Conservation (phyloP, 2,329 filamentous ascomycete genomes). For the Mycosphaerella arachidis region DNA sequence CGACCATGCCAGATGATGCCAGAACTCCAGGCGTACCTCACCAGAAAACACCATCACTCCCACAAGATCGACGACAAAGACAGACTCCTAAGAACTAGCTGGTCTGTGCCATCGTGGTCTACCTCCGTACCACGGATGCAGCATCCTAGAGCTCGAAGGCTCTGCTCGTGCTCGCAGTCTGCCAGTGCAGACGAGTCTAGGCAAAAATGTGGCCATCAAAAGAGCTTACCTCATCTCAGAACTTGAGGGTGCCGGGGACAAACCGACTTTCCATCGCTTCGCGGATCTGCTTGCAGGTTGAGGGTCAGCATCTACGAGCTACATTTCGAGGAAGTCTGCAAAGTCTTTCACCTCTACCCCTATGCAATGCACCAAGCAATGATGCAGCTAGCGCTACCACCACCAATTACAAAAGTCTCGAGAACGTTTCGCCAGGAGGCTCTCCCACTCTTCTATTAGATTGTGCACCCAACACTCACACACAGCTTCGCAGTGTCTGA, state of each 20-base stretch:
- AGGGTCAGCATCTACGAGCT: background rate
- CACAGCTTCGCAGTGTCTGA: too few relatives aligned
- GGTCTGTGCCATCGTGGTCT: background rate
- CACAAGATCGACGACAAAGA: background rate
- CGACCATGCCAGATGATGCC: background rate
- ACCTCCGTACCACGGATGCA: background rate
- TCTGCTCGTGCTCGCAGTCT: background rate
- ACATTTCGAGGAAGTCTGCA: background rate
- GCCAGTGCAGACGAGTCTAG: background rate
- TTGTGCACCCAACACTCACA: too few relatives aligned
- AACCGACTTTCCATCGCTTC: background rate
- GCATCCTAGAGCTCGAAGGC: background rate
- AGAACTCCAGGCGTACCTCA: background rate
- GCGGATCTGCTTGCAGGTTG: background rate
- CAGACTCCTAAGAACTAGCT: background rate
- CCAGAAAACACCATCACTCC: background rate
- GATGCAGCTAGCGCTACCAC: too few relatives aligned
- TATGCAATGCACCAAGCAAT: too few relatives aligned
- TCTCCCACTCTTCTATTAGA: too few relatives aligned
- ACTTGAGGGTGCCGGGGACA: background rate
- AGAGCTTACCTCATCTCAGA: background rate
- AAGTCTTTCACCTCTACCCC: too few relatives aligned
- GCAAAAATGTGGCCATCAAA: background rate
- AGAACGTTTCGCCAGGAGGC: too few relatives aligned
- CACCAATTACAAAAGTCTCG: too few relatives aligned